A percentile compares a stretch with the other conserved stretches of the same genome.
Conservation (phyloP, 495 filamentous ascomycete genomes). For the Massariosphaeria phaeospora region DNA sequence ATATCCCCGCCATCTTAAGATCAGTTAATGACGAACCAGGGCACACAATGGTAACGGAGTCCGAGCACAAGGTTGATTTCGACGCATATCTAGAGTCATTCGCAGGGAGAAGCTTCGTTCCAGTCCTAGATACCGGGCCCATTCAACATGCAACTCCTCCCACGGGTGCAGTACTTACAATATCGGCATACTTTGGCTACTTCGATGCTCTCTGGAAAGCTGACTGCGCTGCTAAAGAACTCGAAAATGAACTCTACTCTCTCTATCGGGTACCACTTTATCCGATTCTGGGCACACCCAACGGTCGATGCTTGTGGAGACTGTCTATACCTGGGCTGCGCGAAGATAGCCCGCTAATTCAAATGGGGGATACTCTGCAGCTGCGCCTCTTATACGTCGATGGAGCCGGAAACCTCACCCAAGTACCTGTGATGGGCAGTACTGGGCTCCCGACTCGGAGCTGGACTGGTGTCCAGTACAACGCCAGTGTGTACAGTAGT, state of each 20-base stretch:
- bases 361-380: constrained; percentile 28
- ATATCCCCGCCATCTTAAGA: not conserved
- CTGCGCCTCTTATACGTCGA: constrained; percentile 25
- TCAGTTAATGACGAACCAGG: not conserved
- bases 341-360: constrained; percentile 25
- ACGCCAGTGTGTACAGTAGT: constrained; percentile 39
- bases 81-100: not conserved
- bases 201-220: not conserved
- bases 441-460: not conserved
- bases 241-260: constrained; percentile 24
- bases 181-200: not conserved
- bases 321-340: constrained; percentile 31
- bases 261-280: constrained; percentile 25
- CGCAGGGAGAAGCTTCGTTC: not conserved
- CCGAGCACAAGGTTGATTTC: not conserved
- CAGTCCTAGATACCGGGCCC: not conserved
- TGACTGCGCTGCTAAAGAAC: not conserved
- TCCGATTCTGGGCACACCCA: not conserved
- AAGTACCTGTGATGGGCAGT: not conserved
- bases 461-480: constrained; percentile 34
- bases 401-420: constrained; percentile 11
- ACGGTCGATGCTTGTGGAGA: constrained; percentile 5
- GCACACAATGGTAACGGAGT: not conserved
- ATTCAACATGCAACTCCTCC: not conserved
- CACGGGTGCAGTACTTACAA: not conserved